Conservation (phyloP, 1,284 basidiomycete species). For the Dichomitus squalens region DNA sequence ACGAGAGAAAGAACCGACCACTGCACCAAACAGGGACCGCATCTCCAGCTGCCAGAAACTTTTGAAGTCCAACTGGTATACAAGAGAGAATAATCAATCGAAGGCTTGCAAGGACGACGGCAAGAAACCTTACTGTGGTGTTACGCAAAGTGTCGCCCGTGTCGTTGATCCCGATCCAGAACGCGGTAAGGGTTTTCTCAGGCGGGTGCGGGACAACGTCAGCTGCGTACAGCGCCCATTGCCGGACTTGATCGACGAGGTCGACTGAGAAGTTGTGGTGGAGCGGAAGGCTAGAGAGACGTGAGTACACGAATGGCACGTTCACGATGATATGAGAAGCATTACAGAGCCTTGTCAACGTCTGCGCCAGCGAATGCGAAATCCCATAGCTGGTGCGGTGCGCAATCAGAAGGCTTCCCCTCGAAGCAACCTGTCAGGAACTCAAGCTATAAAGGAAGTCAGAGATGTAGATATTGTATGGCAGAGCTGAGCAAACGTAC, state of each 20-base stretch:
- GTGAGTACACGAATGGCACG: neutral
- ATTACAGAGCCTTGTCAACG: slow-evolving; percentile 48
- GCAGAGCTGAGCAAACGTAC: slow-evolving; percentile 29
- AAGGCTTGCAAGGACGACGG: too few species aligned
- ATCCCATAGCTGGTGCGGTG: slow-evolving; percentile 53
- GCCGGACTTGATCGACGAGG: slow-evolving; percentile 51
- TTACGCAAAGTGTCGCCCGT: slow-evolving; percentile 53
- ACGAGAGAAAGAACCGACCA: slow-evolving; percentile 37
- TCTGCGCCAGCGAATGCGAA: slow-evolving; percentile 61
- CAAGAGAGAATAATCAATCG: neutral
- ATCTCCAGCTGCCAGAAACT: slow-evolving; percentile 56
- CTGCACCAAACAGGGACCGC: slow-evolving; percentile 51
- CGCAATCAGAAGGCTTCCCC: slow-evolving; percentile 46
- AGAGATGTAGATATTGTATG: neutral
- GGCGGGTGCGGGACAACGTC: slow-evolving; percentile 46
- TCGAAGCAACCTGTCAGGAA: slow-evolving; percentile 52
- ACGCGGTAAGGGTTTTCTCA: slow-evolving; percentile 47
- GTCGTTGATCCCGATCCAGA: slow-evolving; percentile 66
- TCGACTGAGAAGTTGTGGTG: slow-evolving; percentile 50
- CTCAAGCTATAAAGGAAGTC: slow-evolving; percentile 40
- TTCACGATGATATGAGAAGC: neutral
- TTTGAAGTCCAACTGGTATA: slow-evolving; percentile 30
- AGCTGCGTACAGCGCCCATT: slow-evolving; percentile 48
- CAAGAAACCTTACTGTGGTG: slow-evolving; percentile 35
- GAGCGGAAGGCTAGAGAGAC: slow-evolving; percentile 32